Percentiles rank a stretch among this genome's conserved stretches.
Evolutionary conservation across 495 filamentous ascomycete species (phyloP).

Genomic region (Jackrogersella minutella): DNA sequence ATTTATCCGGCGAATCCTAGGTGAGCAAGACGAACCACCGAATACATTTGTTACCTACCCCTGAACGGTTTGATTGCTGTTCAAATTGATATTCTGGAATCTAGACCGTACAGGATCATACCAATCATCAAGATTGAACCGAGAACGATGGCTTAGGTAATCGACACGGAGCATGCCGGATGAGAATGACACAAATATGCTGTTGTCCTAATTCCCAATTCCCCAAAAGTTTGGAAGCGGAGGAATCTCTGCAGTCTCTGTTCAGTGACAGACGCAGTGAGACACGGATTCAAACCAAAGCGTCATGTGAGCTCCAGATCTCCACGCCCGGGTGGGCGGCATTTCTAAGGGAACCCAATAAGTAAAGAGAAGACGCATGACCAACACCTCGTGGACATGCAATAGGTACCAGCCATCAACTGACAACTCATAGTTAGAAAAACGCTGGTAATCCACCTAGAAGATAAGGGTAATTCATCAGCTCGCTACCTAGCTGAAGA

Average conservation of each 20-base stretch:
- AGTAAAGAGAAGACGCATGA: constrained; percentile 16
- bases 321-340: neutral
- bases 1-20: neutral
- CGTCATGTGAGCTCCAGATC: constrained; percentile 17
- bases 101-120: no score
- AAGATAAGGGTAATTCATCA: constrained; percentile 9
- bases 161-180: neutral
- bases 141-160: neutral
- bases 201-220: constrained; percentile 6
- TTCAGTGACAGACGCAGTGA: constrained; percentile 11
- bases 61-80: no score
- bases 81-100: no score
- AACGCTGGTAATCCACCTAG: neutral
- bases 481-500: constrained; percentile 1
- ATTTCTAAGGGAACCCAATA: neutral
- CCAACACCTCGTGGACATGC: constrained; percentile 31
- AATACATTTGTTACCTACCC: no score
- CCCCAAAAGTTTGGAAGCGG: neutral
- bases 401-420: constrained; percentile 18
- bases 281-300: constrained; percentile 21
- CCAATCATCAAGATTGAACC: neutral
- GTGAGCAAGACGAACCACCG: neutral
- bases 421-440: constrained; percentile 17
- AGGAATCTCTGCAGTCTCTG: no score
- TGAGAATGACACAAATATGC: neutral